Base-by-base conservation (phyloP, 306 rosid species). In the Carpinus fangiana region DNA sequence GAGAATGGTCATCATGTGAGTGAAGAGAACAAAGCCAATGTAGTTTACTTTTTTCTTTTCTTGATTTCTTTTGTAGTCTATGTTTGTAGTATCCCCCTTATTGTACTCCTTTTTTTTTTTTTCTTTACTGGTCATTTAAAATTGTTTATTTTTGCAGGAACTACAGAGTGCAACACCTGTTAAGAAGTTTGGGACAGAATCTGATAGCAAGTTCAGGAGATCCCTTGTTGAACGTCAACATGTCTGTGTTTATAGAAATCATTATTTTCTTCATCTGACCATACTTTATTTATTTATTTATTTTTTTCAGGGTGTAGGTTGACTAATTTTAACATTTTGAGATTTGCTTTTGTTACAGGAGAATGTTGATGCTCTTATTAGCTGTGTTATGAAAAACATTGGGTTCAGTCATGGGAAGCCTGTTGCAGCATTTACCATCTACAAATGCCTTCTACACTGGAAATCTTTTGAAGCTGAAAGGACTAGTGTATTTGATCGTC, bases 391-490 rank as follows among this genome's bases (percentile, higher is more conserved):
- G 79, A 90, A 90, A 78, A 96, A 93, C 83, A 80, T 89, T 76
- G 99, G 97, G 67, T 96, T 87, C 85, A 91, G 88, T 79, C 88
- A 91, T 60, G 99, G 98, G 81, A 96, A 93, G 86, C 99, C 99
- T 78, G 84, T 96, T 88, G 97, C 98, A 23, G 99, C 99, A 68
- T 89, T 96, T 79, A 96, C 94, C 85, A 93, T 96, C 74, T 96
- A 96, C 88, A 96, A 90, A 84, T 93, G 99, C 69, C 98, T 96
- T 86, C 94, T 96, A 76, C 94, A 93, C 76, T 96, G 99, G 99
- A 96, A 93, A 84, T 93, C 99, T 66, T 96, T 96, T 81, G 99
- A 96, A 91, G 98, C 98, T 62, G 99, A 96, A 88, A 93, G 97
- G 78, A 96, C 99, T 54, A 93, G 99, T 78, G 98, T 96, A 48